Evolutionary conservation across 495 filamentous ascomycete species (phyloP).

Genomic region (Parmelia sp.): DNA sequence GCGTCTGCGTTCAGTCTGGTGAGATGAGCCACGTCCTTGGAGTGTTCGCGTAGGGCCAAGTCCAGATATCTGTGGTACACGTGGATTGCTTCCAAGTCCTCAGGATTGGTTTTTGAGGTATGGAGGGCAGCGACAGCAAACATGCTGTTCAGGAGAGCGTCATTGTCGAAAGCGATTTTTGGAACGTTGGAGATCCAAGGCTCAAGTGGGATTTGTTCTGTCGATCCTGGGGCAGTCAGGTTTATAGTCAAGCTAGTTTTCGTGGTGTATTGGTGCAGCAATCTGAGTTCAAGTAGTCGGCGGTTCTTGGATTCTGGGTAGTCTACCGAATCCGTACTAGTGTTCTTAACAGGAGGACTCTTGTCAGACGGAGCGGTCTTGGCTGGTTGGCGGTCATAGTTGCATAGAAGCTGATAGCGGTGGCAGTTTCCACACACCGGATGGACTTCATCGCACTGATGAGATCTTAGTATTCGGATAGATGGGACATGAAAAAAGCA

Average conservation of each 20-base stretch:
- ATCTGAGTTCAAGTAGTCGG: conserved; percentile 32
- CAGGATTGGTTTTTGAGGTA: conserved; percentile 1
- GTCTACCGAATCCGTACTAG: conserved; percentile 19
- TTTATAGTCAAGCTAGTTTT: conserved; percentile 21
- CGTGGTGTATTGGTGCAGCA: conserved; percentile 34
- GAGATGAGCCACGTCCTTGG: conserved; percentile 30
- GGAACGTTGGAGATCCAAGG: conserved; percentile 31
- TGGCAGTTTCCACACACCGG: conserved; percentile 36
- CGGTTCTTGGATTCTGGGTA: conserved; percentile 31
- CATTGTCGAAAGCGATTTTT: conserved; percentile 30
- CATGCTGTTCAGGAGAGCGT: conserved; percentile 35
- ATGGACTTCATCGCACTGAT: conserved; percentile 38
- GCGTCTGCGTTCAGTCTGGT: conserved; percentile 33
- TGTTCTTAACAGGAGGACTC: conserved; percentile 13
- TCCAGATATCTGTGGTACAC: conserved; percentile 32
- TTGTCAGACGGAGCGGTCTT: conserved; percentile 1
- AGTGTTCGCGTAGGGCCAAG: conserved; percentile 34
- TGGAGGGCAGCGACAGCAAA: conserved; percentile 34
- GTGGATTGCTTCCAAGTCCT: conserved; percentile 23
- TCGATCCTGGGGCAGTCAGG: conserved; percentile 16
- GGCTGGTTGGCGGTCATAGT: conserved; percentile 22
- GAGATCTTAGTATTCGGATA: background rate
- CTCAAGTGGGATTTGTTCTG: conserved; percentile 8
- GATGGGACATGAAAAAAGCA: no score
- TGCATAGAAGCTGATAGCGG: conserved; percentile 33